A percentile compares a stretch with the other conserved stretches of the same genome.
These are phyloP conservation scores for Geoglossum cookeanum DNA, from an alignment of 2,329 filamentous ascomycete genomes.

Conservation along the genomic window DNA sequence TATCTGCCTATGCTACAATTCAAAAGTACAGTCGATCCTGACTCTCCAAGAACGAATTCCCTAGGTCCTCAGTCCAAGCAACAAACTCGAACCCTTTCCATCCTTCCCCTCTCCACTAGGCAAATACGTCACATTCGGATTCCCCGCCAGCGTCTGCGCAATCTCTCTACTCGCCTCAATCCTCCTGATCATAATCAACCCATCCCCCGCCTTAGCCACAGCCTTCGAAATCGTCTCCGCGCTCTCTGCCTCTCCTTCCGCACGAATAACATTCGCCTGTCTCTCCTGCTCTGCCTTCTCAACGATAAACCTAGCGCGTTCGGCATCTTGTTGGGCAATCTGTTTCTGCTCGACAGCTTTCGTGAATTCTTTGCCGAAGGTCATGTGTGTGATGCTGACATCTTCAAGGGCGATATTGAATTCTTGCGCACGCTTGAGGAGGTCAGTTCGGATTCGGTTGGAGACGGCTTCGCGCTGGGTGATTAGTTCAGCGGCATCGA, in stretches of 20 bases:
- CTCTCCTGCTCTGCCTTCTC: constrained; percentile 97
- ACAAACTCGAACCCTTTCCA: constrained; percentile 34
- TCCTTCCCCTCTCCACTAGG: constrained; percentile 50
- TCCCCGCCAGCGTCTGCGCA: constrained; percentile 68
- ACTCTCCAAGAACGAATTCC: neutral
- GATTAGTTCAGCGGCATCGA: constrained; percentile 96
- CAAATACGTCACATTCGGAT: constrained; percentile 92
- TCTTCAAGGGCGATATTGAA: constrained; percentile 99
- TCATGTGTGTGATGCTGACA: constrained; percentile 99
- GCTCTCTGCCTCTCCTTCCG: constrained; percentile 92
- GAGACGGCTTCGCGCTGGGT: constrained; percentile 95
- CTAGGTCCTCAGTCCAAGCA: constrained; percentile 44
- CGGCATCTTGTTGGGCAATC: constrained; percentile 97
- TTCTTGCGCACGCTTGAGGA: constrained; percentile 80
- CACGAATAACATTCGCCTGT: constrained; percentile 94
- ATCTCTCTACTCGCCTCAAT: constrained; percentile 96
- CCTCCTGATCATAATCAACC: constrained; percentile 84
- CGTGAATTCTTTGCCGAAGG: constrained; percentile 97
- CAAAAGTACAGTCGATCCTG: neutral
- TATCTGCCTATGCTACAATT: neutral
- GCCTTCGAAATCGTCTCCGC: constrained; percentile 91
- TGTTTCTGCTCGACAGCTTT: constrained; percentile 99
- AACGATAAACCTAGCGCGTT: constrained; percentile 93
- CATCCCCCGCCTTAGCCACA: constrained; percentile 82
- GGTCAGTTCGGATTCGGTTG: constrained; percentile 79